Evolutionary conservation across 169 alveolate genomes (phyloP).

Genomic region (Plasmodium malariae): DNA sequence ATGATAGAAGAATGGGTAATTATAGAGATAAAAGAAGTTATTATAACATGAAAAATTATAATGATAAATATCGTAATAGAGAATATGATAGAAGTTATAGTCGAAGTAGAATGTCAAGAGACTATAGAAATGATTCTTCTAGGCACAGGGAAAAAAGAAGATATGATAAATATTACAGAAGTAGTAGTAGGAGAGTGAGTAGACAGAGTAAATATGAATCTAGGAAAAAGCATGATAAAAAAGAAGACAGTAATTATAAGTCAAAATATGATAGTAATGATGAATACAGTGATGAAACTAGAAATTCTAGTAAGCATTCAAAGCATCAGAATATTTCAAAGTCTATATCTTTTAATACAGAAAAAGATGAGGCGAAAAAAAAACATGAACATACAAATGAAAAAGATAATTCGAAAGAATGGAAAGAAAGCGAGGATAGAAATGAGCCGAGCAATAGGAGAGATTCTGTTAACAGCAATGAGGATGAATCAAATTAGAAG

Average conservation of each 20-base stretch:
- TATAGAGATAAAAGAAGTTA: conserved; percentile 51
- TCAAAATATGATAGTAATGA: conserved; percentile 63
- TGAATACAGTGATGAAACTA: conserved; percentile 67
- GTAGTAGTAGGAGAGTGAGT: conserved; percentile 56
- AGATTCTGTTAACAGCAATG: conserved; percentile 42
- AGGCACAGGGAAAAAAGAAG: conserved; percentile 54
- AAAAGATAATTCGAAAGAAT: conserved; percentile 58
- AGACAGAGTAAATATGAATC: conserved; percentile 30
- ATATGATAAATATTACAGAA: conserved; percentile 46
- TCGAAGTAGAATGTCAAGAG: conserved; percentile 44
- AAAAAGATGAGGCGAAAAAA: conserved; percentile 51
- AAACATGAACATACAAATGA: conserved; percentile 41
- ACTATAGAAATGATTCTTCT: conserved; percentile 37
- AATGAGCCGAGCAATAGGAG: not conserved
- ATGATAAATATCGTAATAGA: conserved; percentile 28
- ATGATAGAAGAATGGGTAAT: conserved; percentile 50
- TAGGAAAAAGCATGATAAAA: conserved; percentile 32
- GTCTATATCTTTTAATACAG: conserved; percentile 71
- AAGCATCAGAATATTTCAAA: conserved; percentile 24
- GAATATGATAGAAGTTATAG: conserved; percentile 48
- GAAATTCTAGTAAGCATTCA: conserved; percentile 66
- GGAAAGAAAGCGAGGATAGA: conserved; percentile 57
- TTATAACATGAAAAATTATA: conserved; percentile 31
- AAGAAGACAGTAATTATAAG: conserved; percentile 27
- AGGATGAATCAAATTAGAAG: conserved; percentile 15